These are phyloP conservation scores for Zygoascus meyerae DNA, from an alignment of 1,139 yeast genomes.

Conservation along the genomic window DNA sequence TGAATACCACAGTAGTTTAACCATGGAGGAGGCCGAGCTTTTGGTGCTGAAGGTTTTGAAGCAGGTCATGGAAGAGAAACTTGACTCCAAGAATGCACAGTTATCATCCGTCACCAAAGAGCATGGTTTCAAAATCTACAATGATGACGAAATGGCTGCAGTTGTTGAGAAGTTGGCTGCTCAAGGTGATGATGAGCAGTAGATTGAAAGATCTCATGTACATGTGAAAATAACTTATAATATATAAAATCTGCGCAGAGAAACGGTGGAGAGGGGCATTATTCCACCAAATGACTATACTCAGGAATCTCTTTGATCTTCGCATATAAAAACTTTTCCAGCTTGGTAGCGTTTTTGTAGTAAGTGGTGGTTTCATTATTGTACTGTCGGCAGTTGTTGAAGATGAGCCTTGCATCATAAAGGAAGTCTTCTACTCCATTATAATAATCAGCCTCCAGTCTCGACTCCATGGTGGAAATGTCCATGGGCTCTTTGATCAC, in stretches of 20 bases:
- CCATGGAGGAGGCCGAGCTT: conserved; percentile 91
- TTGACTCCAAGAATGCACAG: conserved; percentile 94
- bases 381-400: conserved; percentile 62
- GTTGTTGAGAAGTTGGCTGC: conserved; percentile 73
- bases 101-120: conserved; percentile 87
- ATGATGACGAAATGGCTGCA: conserved; percentile 75
- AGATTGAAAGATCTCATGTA: conserved; percentile 7
- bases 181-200: conserved; percentile 49
- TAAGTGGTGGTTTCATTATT: conserved; percentile 31
- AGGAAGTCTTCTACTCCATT: conserved; percentile 86
- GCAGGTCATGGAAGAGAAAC: conserved; percentile 98
- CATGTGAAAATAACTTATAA: neutral
- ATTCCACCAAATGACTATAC: conserved; percentile 50
- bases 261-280: neutral
- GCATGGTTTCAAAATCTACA: conserved; percentile 80
- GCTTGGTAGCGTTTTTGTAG: conserved; percentile 67
- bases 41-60: conserved; percentile 83
- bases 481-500: conserved; percentile 99
- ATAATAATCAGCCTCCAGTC: conserved; percentile 86
- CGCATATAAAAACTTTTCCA: conserved; percentile 78
- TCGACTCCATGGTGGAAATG: conserved; percentile 88
- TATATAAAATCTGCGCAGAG: neutral
- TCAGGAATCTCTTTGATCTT: conserved; percentile 83
- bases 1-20: conserved; percentile 90
- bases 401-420: conserved; percentile 79